Conservation (phyloP, 306 rosid species). For the cucumber (Cucumis sativus) region DNA sequence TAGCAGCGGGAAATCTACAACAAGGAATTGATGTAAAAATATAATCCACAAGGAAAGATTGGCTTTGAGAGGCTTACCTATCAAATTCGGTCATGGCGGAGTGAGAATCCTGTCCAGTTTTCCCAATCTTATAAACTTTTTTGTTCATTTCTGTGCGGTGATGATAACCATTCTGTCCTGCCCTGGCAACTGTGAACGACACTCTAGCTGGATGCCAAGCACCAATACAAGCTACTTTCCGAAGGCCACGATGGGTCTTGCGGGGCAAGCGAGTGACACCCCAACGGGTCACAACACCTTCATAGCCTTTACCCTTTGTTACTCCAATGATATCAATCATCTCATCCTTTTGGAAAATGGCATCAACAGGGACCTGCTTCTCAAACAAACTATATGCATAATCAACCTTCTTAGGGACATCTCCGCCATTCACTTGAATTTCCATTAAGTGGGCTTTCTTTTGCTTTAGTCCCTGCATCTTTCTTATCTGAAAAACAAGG, state of each 20-base stretch:
- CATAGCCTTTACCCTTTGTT: constrained; percentile 73
- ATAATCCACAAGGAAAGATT: constrained; percentile 6
- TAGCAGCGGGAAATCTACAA: not conserved
- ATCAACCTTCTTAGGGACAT: constrained; percentile 23
- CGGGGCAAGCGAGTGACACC: constrained; percentile 88
- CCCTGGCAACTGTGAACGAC: constrained; percentile 81
- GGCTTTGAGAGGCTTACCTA: constrained; percentile 15
- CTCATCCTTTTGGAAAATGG: constrained; percentile 79
- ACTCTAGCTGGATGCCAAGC: constrained; percentile 29
- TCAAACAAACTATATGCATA: constrained; percentile 30
- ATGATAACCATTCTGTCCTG: constrained; percentile 85
- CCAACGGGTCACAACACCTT: constrained; percentile 74
- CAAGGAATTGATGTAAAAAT: not conserved
- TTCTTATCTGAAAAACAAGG: constrained; percentile 19
- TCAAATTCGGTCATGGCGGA: constrained; percentile 59
- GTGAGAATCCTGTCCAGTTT: constrained; percentile 50
- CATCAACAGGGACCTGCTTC: constrained; percentile 52
- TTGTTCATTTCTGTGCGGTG: constrained; percentile 79
- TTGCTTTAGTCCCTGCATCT: constrained; percentile 35
- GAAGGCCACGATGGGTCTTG: constrained; percentile 74
- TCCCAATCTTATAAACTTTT: constrained; percentile 63
- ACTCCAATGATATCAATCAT: constrained; percentile 83
- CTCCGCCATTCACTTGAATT: constrained; percentile 39
- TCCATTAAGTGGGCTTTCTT: constrained; percentile 47
- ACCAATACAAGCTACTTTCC: not conserved